Evolutionary conservation across 768 basidiomycete species (phyloP), one percentile per base, ranked within the genome.

Genomic region (Royoungia palumana): DNA sequence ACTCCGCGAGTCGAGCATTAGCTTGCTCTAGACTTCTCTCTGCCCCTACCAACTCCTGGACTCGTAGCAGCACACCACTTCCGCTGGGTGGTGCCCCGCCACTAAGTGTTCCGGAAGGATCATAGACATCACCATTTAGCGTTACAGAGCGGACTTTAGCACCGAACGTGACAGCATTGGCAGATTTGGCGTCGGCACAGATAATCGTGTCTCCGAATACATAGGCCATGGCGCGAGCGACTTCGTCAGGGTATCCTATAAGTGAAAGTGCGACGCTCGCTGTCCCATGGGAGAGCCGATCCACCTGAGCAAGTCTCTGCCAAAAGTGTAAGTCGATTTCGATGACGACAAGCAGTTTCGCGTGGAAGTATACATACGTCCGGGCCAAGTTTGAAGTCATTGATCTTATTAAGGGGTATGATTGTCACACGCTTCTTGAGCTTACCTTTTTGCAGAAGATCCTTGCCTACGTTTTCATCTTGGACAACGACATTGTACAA

Each of bases 401-500:
- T 81, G 61, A 99, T 94, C 72, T 93, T 95, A 68, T 86, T 95
- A 41, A 99, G 72, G 0, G 95, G 95, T 56, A 98, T 93, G 66
- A 96, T 83, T 0, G 93, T 96, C 17, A 95, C 89, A 17, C 94
- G 82, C 68, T 87, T 92, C 72, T 81, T 85, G 57, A 98, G 79
- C 41, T 74, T 72, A 9, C 85, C 84, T 40, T 87, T 82, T 62
- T 87, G 80, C 40, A 98, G 72, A 21, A 98, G 76, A 24, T 88
- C 83, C 58, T 87, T 89, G 24, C 93, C 94, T 38, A 94, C 81
- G 47, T 79, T 79, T 68, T 97, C 94, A 61, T 95, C 84, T 55
- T 94, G 84, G 8, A 98, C 89, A 22, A 98, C 88, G 32, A 98
- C 91, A 54, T 98, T 92, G 70, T 88, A 96, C 9, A 99, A 74